Conservation (phyloP, 1,139 yeast species). For the Lodderomyces jiufengensis region DNA sequence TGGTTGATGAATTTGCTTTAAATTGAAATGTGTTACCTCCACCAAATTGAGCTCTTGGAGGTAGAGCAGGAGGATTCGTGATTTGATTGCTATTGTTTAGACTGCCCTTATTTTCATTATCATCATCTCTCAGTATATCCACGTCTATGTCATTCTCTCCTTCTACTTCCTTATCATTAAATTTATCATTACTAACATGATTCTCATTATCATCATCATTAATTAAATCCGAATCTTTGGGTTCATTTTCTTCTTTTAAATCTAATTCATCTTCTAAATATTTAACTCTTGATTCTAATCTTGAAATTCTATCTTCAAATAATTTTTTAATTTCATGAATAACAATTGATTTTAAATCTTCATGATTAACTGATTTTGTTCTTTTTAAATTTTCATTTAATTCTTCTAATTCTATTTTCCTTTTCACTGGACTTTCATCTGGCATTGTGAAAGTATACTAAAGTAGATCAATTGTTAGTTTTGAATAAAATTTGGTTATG, state of each 20-base stretch:
- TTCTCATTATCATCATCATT: background rate
- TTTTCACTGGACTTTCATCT: slow-evolving; percentile 18
- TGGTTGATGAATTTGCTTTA: slow-evolving; percentile 12
- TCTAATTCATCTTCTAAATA: slow-evolving; percentile 13
- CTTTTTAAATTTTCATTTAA: slow-evolving; percentile 13
- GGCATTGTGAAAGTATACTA: slow-evolving; percentile 16
- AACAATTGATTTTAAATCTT: slow-evolving; percentile 17
- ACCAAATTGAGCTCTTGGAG: slow-evolving; percentile 23
- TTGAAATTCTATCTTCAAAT: slow-evolving; percentile 19
- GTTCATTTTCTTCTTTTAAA: slow-evolving; percentile 1
- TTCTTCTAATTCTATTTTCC: slow-evolving; percentile 19
- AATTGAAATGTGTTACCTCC: slow-evolving; percentile 30
- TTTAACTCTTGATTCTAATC: slow-evolving; percentile 21
- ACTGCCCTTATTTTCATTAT: background rate
- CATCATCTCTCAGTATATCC: no score
- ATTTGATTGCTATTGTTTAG: background rate
- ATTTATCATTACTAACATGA: background rate
- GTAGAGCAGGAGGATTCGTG: slow-evolving; percentile 15
- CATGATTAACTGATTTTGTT: slow-evolving; percentile 13
- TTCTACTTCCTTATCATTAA: background rate
- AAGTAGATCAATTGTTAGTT: no score
- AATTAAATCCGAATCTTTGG: background rate
- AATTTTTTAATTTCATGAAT: slow-evolving; percentile 16
- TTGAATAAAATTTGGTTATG: no score
- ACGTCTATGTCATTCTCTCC: background rate